These are phyloP conservation scores for Lophiostoma macrostomum DNA, from an alignment of 495 filamentous ascomycete genomes.

Conservation along the genomic window DNA sequence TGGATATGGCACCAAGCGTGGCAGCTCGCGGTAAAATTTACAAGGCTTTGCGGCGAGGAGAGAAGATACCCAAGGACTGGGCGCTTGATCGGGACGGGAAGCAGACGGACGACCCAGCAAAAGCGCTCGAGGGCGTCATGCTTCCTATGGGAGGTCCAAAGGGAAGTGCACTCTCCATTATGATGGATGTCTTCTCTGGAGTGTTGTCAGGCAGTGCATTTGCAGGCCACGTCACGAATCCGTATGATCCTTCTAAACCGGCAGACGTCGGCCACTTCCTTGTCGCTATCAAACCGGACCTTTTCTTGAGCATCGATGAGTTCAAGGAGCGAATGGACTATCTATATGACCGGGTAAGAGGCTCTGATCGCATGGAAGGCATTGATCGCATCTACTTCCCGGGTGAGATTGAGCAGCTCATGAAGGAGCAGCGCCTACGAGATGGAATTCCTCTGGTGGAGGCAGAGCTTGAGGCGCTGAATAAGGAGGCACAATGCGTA, in stretches of 20 bases:
- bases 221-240: slow-evolving; percentile 67
- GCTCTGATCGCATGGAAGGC: slow-evolving; percentile 61
- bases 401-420: slow-evolving; percentile 70
- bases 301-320: slow-evolving; percentile 69
- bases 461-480: slow-evolving; percentile 63
- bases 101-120: slow-evolving; percentile 63
- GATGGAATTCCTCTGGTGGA: slow-evolving; percentile 65
- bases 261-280: slow-evolving; percentile 76
- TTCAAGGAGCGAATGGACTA: slow-evolving; percentile 69
- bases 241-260: slow-evolving; percentile 65
- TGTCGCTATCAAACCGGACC: slow-evolving; percentile 70
- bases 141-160: slow-evolving; percentile 78
- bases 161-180: slow-evolving; percentile 66
- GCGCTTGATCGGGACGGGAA: slow-evolving; percentile 67
- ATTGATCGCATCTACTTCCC: slow-evolving; percentile 78
- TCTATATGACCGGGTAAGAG: slow-evolving; percentile 62
- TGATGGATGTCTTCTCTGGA: slow-evolving; percentile 85
- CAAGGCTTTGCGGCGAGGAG: slow-evolving; percentile 66
- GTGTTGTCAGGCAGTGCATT: slow-evolving; percentile 69
- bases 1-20: slow-evolving; percentile 75
- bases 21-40: slow-evolving; percentile 75
- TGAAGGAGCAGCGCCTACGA: slow-evolving; percentile 51
- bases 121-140: slow-evolving; percentile 69
- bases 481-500: slow-evolving; percentile 61
- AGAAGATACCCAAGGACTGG: slow-evolving; percentile 73